Conservation (phyloP, 768 basidiomycete species). For the Rubroboletus pulcherrimus region DNA sequence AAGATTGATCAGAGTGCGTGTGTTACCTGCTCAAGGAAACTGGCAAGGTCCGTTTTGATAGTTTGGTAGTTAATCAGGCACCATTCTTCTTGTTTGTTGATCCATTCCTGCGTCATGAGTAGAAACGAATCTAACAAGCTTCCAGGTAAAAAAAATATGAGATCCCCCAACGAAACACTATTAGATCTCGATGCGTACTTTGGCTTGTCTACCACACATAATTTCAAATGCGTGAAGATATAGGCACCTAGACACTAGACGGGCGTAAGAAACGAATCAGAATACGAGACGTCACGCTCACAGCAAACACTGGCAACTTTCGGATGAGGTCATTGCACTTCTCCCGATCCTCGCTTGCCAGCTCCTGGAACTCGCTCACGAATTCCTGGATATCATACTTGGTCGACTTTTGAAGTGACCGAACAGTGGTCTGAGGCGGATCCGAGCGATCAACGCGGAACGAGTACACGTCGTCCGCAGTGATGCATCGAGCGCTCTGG, state of each 20-base stretch:
- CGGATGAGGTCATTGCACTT: slow-evolving; percentile 17
- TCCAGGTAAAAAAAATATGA: not conserved
- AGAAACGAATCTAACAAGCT: slow-evolving; percentile 20
- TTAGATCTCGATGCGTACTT: slow-evolving; percentile 3
- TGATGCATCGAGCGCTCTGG: slow-evolving; percentile 12
- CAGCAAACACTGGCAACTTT: slow-evolving; percentile 21
- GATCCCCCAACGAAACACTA: not conserved
- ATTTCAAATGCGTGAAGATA: slow-evolving; percentile 25
- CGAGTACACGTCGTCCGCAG: slow-evolving; percentile 20
- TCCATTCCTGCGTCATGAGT: slow-evolving; percentile 17
- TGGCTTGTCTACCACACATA: slow-evolving; percentile 19
- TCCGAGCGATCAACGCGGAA: slow-evolving; percentile 26
- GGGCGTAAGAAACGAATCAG: not conserved
- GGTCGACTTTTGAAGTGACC: slow-evolving; percentile 18
- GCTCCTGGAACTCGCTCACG: slow-evolving; percentile 11
- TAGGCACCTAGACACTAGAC: slow-evolving; percentile 21
- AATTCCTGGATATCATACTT: slow-evolving; percentile 22
- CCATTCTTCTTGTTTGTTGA: slow-evolving; percentile 19
- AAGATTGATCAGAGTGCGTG: not conserved
- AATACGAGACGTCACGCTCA: slow-evolving; percentile 1
- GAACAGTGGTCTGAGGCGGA: slow-evolving; percentile 19
- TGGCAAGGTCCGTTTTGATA: slow-evolving; percentile 13
- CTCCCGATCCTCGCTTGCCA: slow-evolving; percentile 13
- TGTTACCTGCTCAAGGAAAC: slow-evolving; percentile 13
- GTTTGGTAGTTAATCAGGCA: slow-evolving; percentile 21